Conservation (phyloP, 2,329 filamentous ascomycete genomes). For the Colletotrichum salicis region DNA sequence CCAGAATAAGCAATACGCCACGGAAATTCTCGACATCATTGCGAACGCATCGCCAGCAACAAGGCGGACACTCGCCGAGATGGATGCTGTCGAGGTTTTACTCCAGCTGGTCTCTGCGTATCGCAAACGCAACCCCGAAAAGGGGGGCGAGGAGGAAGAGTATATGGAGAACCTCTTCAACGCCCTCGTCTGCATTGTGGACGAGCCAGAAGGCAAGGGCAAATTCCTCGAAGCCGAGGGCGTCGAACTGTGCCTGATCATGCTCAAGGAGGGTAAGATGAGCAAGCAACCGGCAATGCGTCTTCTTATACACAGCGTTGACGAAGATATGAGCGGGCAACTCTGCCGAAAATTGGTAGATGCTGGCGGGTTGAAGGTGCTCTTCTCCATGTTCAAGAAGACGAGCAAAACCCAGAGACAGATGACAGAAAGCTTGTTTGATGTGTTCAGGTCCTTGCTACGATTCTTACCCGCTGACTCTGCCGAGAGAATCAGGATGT, state of each 20-base stretch:
- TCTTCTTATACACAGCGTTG: constrained; percentile 83
- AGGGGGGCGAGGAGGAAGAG: constrained; percentile 90
- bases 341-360: constrained; percentile 84
- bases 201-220: constrained; percentile 78
- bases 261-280: constrained; percentile 89
- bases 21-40: constrained; percentile 90
- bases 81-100: constrained; percentile 81
- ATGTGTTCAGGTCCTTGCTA: constrained; percentile 85
- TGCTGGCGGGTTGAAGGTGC: constrained; percentile 82
- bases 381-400: constrained; percentile 91
- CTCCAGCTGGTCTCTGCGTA: constrained; percentile 88
- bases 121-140: constrained; percentile 84
- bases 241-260: constrained; percentile 88
- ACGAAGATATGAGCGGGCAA: constrained; percentile 57
- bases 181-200: constrained; percentile 80
- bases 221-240: constrained; percentile 92
- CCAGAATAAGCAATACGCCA: constrained; percentile 96
- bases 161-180: constrained; percentile 96
- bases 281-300: constrained; percentile 82
- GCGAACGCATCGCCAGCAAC: constrained; percentile 79
- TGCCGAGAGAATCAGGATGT: constrained; percentile 79
- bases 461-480: constrained; percentile 82
- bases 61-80: constrained; percentile 67
- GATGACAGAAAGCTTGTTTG: constrained; percentile 74
- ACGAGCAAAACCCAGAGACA: constrained; percentile 49